Evolutionary conservation across 2,329 filamentous ascomycete species (phyloP), one percentile per base, ranked within the genome.

Genomic region (Taxawa tesnikishii): DNA sequence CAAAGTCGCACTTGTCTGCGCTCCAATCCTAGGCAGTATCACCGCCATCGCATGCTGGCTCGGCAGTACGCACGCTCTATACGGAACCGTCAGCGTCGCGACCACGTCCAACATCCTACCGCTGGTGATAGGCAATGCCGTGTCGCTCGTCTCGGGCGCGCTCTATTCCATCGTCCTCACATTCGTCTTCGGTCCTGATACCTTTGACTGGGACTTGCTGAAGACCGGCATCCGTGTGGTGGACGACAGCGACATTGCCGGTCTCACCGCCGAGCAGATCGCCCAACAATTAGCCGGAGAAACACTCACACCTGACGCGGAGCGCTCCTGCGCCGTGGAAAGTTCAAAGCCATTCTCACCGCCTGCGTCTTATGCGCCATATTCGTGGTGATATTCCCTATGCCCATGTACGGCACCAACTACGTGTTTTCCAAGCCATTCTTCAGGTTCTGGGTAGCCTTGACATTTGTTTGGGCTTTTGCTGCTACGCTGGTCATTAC

Each of bases 391-490:
- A 23, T 46, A 12, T 45, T 41, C 39, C 42, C 43, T 1, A 40
- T 44, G 25, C 40, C 42, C 6, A 42, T 45, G 37, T 46, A 44
- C 30, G 44, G 43, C n/a, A 37, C 38, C 7, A 33, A 37, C 28
- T 47, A 47, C 31, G 25, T 39, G 13, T 39, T 41, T 30, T 29
- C 28, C 15, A 32, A 35, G 21, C 15, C 15, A 4, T 49, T 49
- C 32, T 49, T 47, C 34, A 45, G 34, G 12, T 43, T 40, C 18
- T 49, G 46, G 46, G 36, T 48, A 18, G 42, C 43, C 5, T 35
- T 48, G 4, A 38, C 40, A 4, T 47, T 49, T 25, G 15, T 49
- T 4, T 48, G 45, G 46, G 42, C 42, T 23, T 42, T 46, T 35
- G 43, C 38, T 23, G 45, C 45, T 5, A 35, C 43, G 1, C 35